Percentiles rank a stretch among this genome's conserved stretches.
phyloP scores from a whole-genome alignment of 2,329 filamentous ascomycete genomes.

The Grosmannia huntii region DNA sequence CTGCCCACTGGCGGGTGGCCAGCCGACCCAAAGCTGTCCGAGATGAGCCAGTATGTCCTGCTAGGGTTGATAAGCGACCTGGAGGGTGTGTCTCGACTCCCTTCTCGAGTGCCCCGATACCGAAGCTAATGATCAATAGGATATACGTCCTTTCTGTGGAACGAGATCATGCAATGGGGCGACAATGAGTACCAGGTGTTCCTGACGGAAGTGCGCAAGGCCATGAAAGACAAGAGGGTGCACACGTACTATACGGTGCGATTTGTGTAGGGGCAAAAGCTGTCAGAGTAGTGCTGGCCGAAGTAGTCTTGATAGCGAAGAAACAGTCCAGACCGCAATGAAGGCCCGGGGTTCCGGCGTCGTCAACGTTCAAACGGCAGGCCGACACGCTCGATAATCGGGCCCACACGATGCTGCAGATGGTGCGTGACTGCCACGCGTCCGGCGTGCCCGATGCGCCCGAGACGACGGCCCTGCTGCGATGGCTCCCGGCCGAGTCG shows the following conservation, averaged over 20 bases:
- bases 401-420: conserved; percentile 15
- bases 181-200: neutral
- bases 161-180: neutral
- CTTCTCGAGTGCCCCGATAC: no score
- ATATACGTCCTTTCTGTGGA: neutral
- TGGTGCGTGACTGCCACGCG: conserved; percentile 9
- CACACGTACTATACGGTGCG: neutral
- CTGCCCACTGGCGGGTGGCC: conserved; percentile 1
- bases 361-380: conserved; percentile 15
- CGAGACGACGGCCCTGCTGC: conserved; percentile 7
- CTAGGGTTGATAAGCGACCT: neutral
- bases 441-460: conserved; percentile 4
- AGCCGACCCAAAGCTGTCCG: neutral
- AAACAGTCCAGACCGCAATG: no score
- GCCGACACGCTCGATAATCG: conserved; percentile 15
- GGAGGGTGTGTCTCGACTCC: neutral
- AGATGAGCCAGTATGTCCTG: neutral
- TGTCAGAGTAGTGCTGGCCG: neutral
- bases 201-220: neutral
- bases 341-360: no score
- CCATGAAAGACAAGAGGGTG: neutral
- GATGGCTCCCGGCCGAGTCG: conserved; percentile 8
- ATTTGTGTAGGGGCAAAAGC: neutral
- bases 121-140: neutral
- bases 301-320: no score